A percentile compares a stretch with the other conserved stretches of the same genome.
phyloP scores from a whole-genome alignment of 495 filamentous ascomycete genomes.

The Parathielavia appendiculata region DNA sequence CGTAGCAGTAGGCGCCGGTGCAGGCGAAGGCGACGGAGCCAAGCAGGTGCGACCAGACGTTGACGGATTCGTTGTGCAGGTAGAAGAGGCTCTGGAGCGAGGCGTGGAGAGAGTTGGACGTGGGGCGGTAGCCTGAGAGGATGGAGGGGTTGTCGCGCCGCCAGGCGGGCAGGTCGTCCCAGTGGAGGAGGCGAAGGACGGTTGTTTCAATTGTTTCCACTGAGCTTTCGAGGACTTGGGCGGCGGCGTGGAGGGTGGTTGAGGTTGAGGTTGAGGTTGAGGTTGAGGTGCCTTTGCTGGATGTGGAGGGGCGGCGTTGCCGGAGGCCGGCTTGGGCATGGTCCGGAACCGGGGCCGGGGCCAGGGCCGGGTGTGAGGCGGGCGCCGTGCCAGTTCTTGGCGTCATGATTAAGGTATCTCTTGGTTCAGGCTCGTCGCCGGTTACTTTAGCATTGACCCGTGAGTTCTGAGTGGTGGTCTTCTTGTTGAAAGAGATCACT shows the following conservation, averaged over 20 bases:
- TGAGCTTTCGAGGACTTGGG: slow-evolving; percentile 27
- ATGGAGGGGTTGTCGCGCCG: slow-evolving; percentile 46
- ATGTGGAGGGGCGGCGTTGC: slow-evolving; percentile 18
- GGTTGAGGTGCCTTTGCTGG: neutral
- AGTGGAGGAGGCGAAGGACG: slow-evolving; percentile 28
- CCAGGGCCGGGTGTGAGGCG: neutral
- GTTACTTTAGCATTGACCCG: too few species aligned
- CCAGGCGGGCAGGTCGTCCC: slow-evolving; percentile 44
- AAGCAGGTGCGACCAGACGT: slow-evolving; percentile 85
- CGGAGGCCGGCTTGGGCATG: slow-evolving; percentile 7
- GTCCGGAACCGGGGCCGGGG: neutral
- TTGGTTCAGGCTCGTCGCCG: too few species aligned
- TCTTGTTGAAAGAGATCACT: too few species aligned
- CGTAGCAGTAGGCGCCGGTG: slow-evolving; percentile 31
- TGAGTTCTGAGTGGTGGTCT: too few species aligned
- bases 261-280: neutral
- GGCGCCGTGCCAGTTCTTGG: slow-evolving; percentile 7
- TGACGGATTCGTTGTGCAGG: slow-evolving; percentile 84
- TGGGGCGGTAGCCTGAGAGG: slow-evolving; percentile 37
- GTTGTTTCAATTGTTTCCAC: slow-evolving; percentile 26
- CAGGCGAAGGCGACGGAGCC: slow-evolving; percentile 50
- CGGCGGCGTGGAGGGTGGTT: slow-evolving; percentile 27
- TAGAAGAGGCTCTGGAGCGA: slow-evolving; percentile 35
- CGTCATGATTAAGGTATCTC: neutral
- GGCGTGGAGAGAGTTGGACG: slow-evolving; percentile 35